A percentile compares a stretch with the other conserved stretches of the same genome.
phyloP scores from a whole-genome alignment of 2,329 filamentous ascomycete species.

The Neophaeococcomyces mojaviensis region DNA sequence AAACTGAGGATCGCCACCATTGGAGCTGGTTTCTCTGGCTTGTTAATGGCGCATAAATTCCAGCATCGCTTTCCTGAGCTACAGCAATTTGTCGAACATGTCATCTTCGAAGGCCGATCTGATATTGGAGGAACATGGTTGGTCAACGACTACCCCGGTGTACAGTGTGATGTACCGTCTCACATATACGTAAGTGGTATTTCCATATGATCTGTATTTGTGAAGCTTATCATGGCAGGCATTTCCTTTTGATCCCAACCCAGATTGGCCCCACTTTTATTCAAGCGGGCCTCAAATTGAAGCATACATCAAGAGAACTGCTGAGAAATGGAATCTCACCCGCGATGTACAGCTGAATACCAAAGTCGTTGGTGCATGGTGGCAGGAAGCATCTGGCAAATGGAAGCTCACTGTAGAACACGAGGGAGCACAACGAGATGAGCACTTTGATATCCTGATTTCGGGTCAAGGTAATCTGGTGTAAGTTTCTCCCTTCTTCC shows the following conservation, averaged over 20 bases:
- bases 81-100: slow-evolving; percentile 13
- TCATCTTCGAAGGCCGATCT: slow-evolving; percentile 22
- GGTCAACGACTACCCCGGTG: slow-evolving; percentile 23
- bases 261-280: slow-evolving; percentile 36
- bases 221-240: slow-evolving; percentile 1
- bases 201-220: neutral
- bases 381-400: slow-evolving; percentile 30
- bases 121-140: slow-evolving; percentile 22
- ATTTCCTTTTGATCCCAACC: slow-evolving; percentile 33
- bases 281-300: slow-evolving; percentile 35
- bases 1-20: slow-evolving; percentile 18
- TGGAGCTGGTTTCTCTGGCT: slow-evolving; percentile 21
- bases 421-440: slow-evolving; percentile 9
- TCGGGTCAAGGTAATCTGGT: slow-evolving; percentile 48
- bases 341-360: slow-evolving; percentile 33
- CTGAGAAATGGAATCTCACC: slow-evolving; percentile 33
- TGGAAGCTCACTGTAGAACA: slow-evolving; percentile 29
- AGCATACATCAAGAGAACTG: slow-evolving; percentile 33
- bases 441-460: slow-evolving; percentile 45
- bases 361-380: slow-evolving; percentile 30
- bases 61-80: slow-evolving; percentile 14
- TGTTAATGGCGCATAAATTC: slow-evolving; percentile 22
- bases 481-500: slow-evolving; percentile 24
- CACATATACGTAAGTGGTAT: slow-evolving; percentile 11
- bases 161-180: slow-evolving; percentile 18